Percentiles rank a stretch among this genome's conserved stretches.
phyloP scores from a whole-genome alignment of 176 grass and related monocot species.

The Triticum turgidum region DNA sequence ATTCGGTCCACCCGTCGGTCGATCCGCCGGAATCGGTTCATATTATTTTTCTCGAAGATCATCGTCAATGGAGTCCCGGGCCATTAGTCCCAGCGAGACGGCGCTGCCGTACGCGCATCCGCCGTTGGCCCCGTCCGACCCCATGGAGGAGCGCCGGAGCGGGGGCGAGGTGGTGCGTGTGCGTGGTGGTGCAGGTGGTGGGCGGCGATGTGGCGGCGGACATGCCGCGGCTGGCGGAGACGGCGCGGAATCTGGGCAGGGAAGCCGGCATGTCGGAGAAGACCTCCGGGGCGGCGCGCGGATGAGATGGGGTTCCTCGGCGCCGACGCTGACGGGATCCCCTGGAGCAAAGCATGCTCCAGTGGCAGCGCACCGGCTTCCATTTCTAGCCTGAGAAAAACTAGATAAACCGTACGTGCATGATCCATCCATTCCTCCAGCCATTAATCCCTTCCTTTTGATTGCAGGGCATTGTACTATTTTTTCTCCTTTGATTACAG shows the following conservation, averaged over 20 bases:
- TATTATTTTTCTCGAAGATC: background rate
- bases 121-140: background rate
- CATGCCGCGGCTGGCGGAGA: background rate
- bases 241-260: slow-evolving; percentile 5
- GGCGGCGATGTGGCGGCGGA: background rate
- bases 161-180: background rate
- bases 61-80: background rate
- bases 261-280: slow-evolving; percentile 51
- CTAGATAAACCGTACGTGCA: slow-evolving; percentile 53
- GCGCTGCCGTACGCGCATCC: background rate
- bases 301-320: background rate
- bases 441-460: background rate
- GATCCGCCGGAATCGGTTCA: background rate
- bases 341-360: slow-evolving; percentile 63
- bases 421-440: background rate
- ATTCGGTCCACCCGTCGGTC: no score
- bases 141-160: background rate
- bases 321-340: background rate
- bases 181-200: background rate
- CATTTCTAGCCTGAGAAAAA: slow-evolving; percentile 69
- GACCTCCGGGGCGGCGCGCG: background rate
- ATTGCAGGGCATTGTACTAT: no score
- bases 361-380: slow-evolving; percentile 55
- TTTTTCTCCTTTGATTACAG: no score
- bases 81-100: background rate